Conservation (phyloP, 352 stramenopile genomes). For the Phytopythium delawarense region DNA sequence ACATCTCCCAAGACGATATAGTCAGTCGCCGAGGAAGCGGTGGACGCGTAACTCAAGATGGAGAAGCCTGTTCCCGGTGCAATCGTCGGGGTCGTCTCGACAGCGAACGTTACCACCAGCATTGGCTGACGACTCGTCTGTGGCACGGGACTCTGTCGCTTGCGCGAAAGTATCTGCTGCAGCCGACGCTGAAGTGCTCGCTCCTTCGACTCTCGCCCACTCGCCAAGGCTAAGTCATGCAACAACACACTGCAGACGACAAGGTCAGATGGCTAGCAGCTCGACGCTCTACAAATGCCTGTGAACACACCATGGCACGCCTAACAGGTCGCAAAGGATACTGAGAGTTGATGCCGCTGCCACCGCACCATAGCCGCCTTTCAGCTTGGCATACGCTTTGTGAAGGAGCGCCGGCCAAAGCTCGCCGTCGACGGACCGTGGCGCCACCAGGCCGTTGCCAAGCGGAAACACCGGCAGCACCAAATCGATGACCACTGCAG, state of each 20-base stretch:
- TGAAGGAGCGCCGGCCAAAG: slow-evolving; percentile 38
- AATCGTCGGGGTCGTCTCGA: not conserved
- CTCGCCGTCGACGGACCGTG: slow-evolving; percentile 21
- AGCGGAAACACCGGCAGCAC: slow-evolving; percentile 37
- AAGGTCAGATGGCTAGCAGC: not conserved
- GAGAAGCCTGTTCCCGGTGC: not conserved
- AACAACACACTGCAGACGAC: not conserved
- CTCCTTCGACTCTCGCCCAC: not conserved
- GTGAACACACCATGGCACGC: slow-evolving; percentile 30
- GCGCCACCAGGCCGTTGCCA: slow-evolving; percentile 23
- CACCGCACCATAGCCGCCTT: slow-evolving; percentile 33
- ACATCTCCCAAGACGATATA: not conserved
- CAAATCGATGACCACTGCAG: slow-evolving; percentile 37
- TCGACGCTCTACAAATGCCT: not conserved
- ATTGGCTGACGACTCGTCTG: not conserved
- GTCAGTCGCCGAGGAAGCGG: not conserved
- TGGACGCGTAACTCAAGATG: not conserved
- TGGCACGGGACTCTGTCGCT: not conserved
- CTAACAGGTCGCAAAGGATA: slow-evolving; percentile 43
- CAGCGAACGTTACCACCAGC: slow-evolving; percentile 22
- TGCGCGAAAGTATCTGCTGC: not conserved
- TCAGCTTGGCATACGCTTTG: slow-evolving; percentile 58
- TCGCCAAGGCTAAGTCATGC: not conserved
- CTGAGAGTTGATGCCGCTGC: slow-evolving; percentile 15
- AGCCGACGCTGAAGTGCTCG: not conserved